Evolutionary conservation across 306 rosid species (phyloP).

Genomic region (Casuarina glauca): DNA sequence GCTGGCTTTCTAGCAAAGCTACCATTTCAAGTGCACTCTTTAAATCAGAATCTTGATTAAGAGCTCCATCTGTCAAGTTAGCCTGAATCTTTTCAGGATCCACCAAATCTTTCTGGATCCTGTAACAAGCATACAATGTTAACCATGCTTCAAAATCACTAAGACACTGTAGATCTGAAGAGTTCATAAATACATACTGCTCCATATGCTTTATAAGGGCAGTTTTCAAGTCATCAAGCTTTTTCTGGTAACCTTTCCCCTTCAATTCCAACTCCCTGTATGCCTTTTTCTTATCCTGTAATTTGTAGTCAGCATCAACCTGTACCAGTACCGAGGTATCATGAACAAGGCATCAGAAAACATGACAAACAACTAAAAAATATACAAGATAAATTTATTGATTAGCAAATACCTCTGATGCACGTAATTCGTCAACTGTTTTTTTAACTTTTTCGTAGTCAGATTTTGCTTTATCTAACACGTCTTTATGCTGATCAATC

Average conservation of each 20-base stretch:
- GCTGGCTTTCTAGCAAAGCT: constrained; percentile 69
- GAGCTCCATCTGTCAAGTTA: constrained; percentile 54
- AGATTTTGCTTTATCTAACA: constrained; percentile 62
- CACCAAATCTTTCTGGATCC: constrained; percentile 82
- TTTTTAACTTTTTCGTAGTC: constrained; percentile 67
- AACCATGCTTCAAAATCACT: constrained; percentile 27
- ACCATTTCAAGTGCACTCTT: constrained; percentile 80
- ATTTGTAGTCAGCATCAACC: constrained; percentile 88
- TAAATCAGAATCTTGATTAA: constrained; percentile 58
- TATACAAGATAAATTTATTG: constrained; percentile 15
- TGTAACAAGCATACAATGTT: constrained; percentile 36
- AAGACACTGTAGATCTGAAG: constrained; percentile 3
- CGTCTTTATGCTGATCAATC: constrained; percentile 65
- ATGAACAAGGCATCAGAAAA: background rate
- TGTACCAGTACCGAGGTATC: constrained; percentile 29
- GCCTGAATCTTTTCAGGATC: constrained; percentile 81
- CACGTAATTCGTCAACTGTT: constrained; percentile 68
- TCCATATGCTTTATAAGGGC: constrained; percentile 79
- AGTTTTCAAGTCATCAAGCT: constrained; percentile 70
- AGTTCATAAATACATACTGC: constrained; percentile 59
- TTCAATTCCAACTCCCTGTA: constrained; percentile 72
- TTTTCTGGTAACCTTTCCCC: constrained; percentile 74
- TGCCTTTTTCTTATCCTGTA: constrained; percentile 80
- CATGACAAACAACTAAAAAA: constrained; percentile 1
- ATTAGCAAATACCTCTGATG: constrained; percentile 66